A percentile compares a stretch with the other conserved stretches of the same genome.
These are phyloP conservation scores for Pisolithus microcarpus DNA, from an alignment of 768 basidiomycete genomes.

Conservation along the genomic window DNA sequence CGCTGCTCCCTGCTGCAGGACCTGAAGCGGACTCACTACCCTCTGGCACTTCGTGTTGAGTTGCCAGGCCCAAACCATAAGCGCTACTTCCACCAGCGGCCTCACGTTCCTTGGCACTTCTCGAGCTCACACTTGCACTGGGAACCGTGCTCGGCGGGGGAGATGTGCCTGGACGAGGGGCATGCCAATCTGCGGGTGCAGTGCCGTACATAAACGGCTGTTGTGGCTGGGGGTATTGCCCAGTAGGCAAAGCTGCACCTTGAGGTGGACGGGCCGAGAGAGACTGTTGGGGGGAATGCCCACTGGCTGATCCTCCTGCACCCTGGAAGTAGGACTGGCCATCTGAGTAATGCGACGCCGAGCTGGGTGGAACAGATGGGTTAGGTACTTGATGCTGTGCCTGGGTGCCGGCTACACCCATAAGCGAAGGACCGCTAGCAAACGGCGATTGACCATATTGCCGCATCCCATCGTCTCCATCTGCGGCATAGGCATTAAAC, in stretches of 20 bases:
- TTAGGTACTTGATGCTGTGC: neutral
- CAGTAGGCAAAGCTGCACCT: neutral
- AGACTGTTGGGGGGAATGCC: conserved; percentile 3
- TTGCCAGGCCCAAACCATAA: conserved; percentile 12
- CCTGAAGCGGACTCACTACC: neutral
- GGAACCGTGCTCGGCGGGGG: conserved; percentile 20
- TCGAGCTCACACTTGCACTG: conserved; percentile 7
- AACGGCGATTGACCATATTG: conserved; percentile 15
- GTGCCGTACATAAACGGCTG: conserved; percentile 7
- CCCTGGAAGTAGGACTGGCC: conserved; percentile 8
- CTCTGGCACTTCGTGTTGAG: conserved; percentile 7
- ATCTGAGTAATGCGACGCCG: conserved; percentile 5
- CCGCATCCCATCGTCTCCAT: conserved; percentile 15
- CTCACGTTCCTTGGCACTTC: conserved; percentile 19
- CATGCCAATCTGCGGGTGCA: conserved; percentile 14
- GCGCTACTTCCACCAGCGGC: conserved; percentile 14
- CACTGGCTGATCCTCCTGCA: neutral
- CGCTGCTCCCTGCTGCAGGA: neutral
- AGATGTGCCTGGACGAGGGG: conserved; percentile 11
- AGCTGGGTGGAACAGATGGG: neutral
- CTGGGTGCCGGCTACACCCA: neutral
- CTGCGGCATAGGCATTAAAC: conserved; percentile 4
- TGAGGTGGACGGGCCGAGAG: neutral
- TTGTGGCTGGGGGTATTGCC: conserved; percentile 1
- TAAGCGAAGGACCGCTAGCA: conserved; percentile 1